phyloP scores from a whole-genome alignment of 306 rosid species.

The Comarum palustre region DNA sequence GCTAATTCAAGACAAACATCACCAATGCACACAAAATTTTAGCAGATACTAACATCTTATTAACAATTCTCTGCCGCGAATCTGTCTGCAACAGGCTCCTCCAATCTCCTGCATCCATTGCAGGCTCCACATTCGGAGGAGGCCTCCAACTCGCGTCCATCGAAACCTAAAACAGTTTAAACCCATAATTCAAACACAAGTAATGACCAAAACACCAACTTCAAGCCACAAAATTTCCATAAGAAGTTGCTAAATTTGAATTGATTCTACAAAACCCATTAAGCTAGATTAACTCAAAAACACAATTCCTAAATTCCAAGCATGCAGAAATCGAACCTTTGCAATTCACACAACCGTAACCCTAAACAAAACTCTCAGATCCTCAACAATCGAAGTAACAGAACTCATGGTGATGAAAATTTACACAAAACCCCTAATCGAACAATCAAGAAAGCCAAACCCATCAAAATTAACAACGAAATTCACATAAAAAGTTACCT shows the following conservation, averaged over 20 bases:
- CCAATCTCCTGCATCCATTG: slow-evolving; percentile 6
- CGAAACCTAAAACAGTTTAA: not conserved
- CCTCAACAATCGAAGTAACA: not conserved
- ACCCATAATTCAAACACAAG: not conserved
- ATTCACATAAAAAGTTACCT: not conserved
- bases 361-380: not conserved
- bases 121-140: not conserved
- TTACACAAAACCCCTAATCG: not conserved
- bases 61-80: not conserved
- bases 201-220: not conserved
- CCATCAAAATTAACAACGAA: not conserved
- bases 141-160: slow-evolving; percentile 4
- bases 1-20: not conserved
- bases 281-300: not conserved
- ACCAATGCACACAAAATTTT: not conserved
- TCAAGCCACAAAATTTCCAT: not conserved
- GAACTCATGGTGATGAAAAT: not conserved
- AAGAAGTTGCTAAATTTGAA: not conserved
- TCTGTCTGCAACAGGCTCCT: slow-evolving; percentile 3
- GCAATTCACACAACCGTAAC: not conserved
- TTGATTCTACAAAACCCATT: not conserved
- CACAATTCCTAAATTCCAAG: not conserved
- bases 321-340: not conserved
- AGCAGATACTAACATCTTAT: slow-evolving; percentile 7
- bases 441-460: not conserved